These are phyloP conservation scores for Suhomyces faveliae DNA, from an alignment of 805 yeast species.

Conservation along the genomic window DNA sequence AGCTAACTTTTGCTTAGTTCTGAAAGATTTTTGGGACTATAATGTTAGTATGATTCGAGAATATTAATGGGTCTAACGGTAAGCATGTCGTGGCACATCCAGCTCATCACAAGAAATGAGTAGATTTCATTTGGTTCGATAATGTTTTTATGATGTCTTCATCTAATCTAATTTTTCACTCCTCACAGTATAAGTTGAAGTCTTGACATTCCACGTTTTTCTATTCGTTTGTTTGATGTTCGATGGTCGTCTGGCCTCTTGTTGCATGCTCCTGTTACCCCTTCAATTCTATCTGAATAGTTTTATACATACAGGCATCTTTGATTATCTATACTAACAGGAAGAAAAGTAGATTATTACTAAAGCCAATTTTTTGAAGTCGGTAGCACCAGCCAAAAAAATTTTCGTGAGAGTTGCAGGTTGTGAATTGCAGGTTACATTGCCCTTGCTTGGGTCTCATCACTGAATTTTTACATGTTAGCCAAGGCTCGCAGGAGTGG, in stretches of 20 bases:
- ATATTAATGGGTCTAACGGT: background rate
- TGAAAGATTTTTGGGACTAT: slow-evolving; percentile 92
- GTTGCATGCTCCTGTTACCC: slow-evolving; percentile 1
- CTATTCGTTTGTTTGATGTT: background rate
- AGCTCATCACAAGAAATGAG: background rate
- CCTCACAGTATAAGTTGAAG: background rate
- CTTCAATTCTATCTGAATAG: background rate
- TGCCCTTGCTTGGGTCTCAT: background rate
- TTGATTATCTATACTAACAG: slow-evolving; percentile 15
- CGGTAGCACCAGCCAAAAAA: slow-evolving; percentile 5
- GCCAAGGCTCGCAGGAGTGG: background rate
- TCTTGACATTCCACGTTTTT: background rate
- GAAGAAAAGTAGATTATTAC: slow-evolving; percentile 6
- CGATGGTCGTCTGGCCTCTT: background rate
- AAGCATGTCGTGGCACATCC: background rate
- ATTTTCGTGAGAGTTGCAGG: slow-evolving; percentile 8
- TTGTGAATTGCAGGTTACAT: slow-evolving; percentile 2
- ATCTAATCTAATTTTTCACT: background rate
- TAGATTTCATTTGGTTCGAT: background rate
- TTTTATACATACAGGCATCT: slow-evolving; percentile 46
- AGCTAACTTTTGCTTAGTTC: slow-evolving; percentile 97
- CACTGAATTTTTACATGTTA: slow-evolving; percentile 1
- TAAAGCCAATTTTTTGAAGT: background rate
- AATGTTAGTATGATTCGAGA: slow-evolving; percentile 29
- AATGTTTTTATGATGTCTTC: background rate